Evolutionary conservation across 164 flowering plant species (phyloP).

Genomic region (Protea cynaroides): DNA sequence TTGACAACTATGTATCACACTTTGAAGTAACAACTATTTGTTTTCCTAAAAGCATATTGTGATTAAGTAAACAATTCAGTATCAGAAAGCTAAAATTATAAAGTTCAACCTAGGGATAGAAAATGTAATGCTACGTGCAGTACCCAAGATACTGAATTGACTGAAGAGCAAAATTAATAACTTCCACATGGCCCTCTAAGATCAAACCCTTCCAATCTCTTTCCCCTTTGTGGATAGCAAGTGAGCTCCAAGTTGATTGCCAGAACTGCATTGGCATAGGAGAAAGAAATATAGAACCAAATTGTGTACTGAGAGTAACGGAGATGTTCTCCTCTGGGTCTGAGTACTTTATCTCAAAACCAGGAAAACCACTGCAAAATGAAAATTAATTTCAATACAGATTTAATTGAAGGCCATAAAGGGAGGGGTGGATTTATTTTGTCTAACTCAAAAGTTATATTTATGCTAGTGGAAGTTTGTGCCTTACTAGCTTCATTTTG

Average conservation of each 20-base stretch:
- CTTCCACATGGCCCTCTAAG: slow-evolving; percentile 59
- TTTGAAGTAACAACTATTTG: neutral
- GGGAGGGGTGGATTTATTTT: too few species aligned
- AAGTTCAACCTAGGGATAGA: neutral
- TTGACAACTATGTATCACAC: too few species aligned
- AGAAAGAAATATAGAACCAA: slow-evolving; percentile 56
- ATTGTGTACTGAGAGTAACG: slow-evolving; percentile 50
- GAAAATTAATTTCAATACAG: neutral
- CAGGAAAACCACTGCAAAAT: slow-evolving; percentile 69
- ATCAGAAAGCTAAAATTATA: neutral
- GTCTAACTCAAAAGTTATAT: too few species aligned
- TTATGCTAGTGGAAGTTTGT: too few species aligned
- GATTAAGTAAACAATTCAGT: neutral
- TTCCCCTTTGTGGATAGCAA: slow-evolving; percentile 30
- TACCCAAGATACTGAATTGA: slow-evolving; percentile 92
- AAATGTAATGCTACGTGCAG: slow-evolving; percentile 3
- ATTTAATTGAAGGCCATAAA: too few species aligned
- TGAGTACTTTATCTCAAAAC: slow-evolving; percentile 67
- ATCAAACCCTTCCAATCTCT: slow-evolving; percentile 35
- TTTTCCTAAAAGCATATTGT: too few species aligned
- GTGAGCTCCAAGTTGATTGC: slow-evolving; percentile 42
- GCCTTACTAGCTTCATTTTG: too few species aligned
- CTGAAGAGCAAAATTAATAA: slow-evolving; percentile 62
- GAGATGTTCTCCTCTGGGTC: slow-evolving; percentile 68
- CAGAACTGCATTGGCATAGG: slow-evolving; percentile 67